Percentiles rank a stretch among this genome's conserved stretches.
Conservation (phyloP, 1,284 basidiomycete species). For the Marasmius fiardii region DNA sequence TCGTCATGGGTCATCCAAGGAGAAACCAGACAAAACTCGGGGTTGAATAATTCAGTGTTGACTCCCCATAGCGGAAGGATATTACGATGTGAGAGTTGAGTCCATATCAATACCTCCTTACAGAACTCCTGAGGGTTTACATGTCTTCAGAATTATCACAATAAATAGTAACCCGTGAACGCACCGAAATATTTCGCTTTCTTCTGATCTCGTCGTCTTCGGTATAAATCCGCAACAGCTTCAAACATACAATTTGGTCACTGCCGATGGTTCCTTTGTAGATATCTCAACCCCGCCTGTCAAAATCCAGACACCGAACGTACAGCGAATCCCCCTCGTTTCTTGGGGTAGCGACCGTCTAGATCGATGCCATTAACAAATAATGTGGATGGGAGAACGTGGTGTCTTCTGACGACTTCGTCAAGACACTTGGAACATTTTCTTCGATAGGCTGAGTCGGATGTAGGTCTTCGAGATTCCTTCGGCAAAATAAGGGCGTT, state of each 20-base stretch:
- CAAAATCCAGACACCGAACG: constrained; percentile 12
- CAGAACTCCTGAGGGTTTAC: neutral
- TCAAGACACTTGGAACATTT: no score
- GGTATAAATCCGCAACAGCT: constrained; percentile 8
- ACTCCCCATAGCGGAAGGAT: constrained; percentile 10
- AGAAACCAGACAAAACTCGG: constrained; percentile 8
- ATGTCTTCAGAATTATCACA: neutral
- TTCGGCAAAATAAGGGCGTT: no score
- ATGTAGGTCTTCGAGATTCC: no score
- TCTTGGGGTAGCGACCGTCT: no score
- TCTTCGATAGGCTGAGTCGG: no score
- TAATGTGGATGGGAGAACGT: no score
- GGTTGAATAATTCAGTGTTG: constrained; percentile 4
- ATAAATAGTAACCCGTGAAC: no score
- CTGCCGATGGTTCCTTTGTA: neutral
- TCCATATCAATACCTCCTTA: constrained; percentile 14
- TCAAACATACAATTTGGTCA: constrained; percentile 5
- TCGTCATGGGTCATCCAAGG: constrained; percentile 11
- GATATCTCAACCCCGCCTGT: constrained; percentile 1
- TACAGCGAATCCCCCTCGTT: constrained; percentile 29
- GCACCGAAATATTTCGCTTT: neutral
- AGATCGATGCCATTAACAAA: no score
- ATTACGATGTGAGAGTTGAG: constrained; percentile 9
- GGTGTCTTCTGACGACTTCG: no score
- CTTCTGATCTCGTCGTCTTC: neutral